Evolutionary conservation across 2,329 filamentous ascomycete genomes (phyloP).

Genomic region (Talaromyces marneffei): DNA sequence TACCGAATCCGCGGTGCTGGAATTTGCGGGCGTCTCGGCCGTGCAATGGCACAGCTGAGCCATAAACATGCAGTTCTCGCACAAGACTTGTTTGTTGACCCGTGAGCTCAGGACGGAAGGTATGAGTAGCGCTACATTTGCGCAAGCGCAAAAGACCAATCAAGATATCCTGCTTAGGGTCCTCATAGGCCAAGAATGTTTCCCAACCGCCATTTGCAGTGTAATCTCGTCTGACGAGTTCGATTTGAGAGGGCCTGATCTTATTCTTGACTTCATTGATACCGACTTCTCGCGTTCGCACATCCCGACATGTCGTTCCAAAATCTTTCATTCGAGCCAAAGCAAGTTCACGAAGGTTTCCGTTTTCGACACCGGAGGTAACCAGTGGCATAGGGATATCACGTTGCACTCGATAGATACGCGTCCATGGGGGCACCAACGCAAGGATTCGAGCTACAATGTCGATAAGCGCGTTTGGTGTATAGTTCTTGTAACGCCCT

Average conservation of each 20-base stretch:
- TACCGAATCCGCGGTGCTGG: constrained; percentile 96
- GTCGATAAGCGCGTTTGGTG: constrained; percentile 91
- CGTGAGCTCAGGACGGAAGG: constrained; percentile 79
- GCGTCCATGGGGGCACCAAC: constrained; percentile 91
- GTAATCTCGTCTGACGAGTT: constrained; percentile 91
- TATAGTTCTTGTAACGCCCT: constrained; percentile 96
- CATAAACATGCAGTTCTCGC: constrained; percentile 92
- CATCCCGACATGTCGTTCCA: constrained; percentile 91
- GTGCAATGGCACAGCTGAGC: constrained; percentile 94
- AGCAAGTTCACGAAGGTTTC: constrained; percentile 87
- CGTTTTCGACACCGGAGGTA: constrained; percentile 97
- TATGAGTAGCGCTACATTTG: constrained; percentile 87
- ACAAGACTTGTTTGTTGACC: constrained; percentile 88
- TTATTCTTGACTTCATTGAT: constrained; percentile 99
- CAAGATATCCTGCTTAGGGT: constrained; percentile 96
- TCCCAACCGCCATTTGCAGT: constrained; percentile 96
- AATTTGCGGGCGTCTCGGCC: constrained; percentile 93
- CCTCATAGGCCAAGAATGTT: constrained; percentile 95
- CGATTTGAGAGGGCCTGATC: constrained; percentile 91
- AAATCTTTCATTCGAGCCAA: constrained; percentile 99
- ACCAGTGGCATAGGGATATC: constrained; percentile 99
- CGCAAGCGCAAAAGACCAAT: constrained; percentile 83
- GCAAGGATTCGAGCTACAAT: constrained; percentile 94
- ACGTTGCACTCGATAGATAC: constrained; percentile 95
- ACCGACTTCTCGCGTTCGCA: constrained; percentile 91